Percentiles rank a stretch among this genome's conserved stretches.
phyloP scores from a whole-genome alignment of 2,329 filamentous ascomycete genomes.

The Coniochaeta ligniaria region DNA sequence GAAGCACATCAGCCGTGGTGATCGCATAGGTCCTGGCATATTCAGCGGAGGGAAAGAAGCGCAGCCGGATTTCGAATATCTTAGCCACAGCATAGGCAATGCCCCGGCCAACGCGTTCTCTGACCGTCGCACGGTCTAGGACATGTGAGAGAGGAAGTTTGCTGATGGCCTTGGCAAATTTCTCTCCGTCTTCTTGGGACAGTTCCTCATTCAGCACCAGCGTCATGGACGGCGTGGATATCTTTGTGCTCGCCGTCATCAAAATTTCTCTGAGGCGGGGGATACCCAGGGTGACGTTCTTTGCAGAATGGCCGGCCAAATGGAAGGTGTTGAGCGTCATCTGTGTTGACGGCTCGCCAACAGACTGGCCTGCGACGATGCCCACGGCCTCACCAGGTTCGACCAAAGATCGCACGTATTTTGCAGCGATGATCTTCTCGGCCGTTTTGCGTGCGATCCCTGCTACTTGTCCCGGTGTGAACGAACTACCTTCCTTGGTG shows the following conservation, averaged over 20 bases:
- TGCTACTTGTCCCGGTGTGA: constrained; percentile 1
- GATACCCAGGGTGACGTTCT: constrained; percentile 98
- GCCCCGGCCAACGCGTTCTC: constrained; percentile 71
- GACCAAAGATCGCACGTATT: constrained; percentile 86
- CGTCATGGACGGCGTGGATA: constrained; percentile 88
- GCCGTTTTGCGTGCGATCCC: constrained; percentile 63
- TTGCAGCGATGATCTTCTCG: constrained; percentile 78
- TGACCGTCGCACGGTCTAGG: constrained; percentile 72
- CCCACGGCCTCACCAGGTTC: constrained; percentile 96
- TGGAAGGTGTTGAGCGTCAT: constrained; percentile 99
- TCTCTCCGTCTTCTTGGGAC: constrained; percentile 58
- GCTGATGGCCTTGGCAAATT: constrained; percentile 88
- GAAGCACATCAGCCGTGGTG: constrained; percentile 65
- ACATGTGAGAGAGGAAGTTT: constrained; percentile 78
- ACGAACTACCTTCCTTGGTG: constrained; percentile 29
- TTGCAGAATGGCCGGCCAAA: constrained; percentile 94
- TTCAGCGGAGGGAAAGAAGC: constrained; percentile 78
- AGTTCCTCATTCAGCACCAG: constrained; percentile 70
- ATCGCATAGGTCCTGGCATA: constrained; percentile 86
- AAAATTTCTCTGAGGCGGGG: constrained; percentile 94
- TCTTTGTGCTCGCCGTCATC: constrained; percentile 88
- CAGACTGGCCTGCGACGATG: constrained; percentile 91
- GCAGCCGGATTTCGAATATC: constrained; percentile 73
- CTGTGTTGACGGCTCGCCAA: constrained; percentile 95
- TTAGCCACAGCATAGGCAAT: constrained; percentile 65